These are phyloP conservation scores for Coemansia linderi DNA, from an alignment of 371 early-diverging fungal genomes.

Conservation along the genomic window DNA sequence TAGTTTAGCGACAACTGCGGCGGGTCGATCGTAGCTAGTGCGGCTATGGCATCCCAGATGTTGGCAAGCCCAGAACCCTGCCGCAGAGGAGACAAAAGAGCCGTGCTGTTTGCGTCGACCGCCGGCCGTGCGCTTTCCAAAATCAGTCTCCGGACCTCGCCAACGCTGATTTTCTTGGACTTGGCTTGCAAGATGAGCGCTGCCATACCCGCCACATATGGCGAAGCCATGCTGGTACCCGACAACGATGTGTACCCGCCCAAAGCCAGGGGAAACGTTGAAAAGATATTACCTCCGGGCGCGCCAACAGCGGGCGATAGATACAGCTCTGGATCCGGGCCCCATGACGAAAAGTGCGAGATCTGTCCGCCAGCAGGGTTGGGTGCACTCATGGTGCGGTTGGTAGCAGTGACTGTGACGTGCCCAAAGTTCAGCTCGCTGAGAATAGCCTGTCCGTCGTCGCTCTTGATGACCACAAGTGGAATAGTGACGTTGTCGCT, in stretches of 20 bases:
- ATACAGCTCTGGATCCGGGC: constrained; percentile 69
- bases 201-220: constrained; percentile 70
- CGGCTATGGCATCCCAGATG: constrained; percentile 36
- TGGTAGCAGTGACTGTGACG: constrained; percentile 29
- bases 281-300: constrained; percentile 75
- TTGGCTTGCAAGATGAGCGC: constrained; percentile 63
- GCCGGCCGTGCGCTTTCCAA: constrained; percentile 39
- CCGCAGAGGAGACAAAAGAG: constrained; percentile 42
- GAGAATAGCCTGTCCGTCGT: constrained; percentile 43
- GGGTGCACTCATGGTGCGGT: constrained; percentile 43
- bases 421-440: constrained; percentile 21
- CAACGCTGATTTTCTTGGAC: constrained; percentile 18
- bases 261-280: constrained; percentile 61
- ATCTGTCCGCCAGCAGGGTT: constrained; percentile 58
- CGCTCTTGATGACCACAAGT: constrained; percentile 41
- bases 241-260: constrained; percentile 62
- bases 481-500: constrained; percentile 47
- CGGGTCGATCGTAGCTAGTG: constrained; percentile 47
- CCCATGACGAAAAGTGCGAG: constrained; percentile 68
- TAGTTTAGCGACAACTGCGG: constrained; percentile 50
- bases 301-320: constrained; percentile 70
- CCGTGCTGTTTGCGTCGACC: constrained; percentile 30
- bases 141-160: constrained; percentile 40
- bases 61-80: constrained; percentile 50
- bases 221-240: constrained; percentile 77